Base-by-base conservation (phyloP, 768 basidiomycete genomes). In the Lepiota subincarnata region DNA sequence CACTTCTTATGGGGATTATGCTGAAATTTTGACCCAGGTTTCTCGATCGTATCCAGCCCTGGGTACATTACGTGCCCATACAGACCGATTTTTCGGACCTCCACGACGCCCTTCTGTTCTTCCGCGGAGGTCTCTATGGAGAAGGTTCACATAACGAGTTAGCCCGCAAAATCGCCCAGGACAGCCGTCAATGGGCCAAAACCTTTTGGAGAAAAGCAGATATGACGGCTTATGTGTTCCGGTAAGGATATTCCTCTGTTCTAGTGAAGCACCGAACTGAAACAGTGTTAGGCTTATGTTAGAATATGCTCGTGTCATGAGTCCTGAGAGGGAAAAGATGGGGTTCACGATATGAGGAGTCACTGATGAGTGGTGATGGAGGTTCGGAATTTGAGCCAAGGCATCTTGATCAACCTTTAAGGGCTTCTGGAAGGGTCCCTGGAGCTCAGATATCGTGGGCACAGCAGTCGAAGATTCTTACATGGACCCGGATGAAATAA, bases 51-150 rank as follows among this genome's bases (percentile, higher is more conserved):
- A 69, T 79, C 44, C 76, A 75, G 49, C 80, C 84, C 0, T 87
- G 85, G 84, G 77, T 86, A 1, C 87, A 89, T 64, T 90, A 89
- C 62, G 75, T 89, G 0, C 87, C 87, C 1, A 71, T 89, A 3
- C 79, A 83, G 57, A 55, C 85, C 0, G 83, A 86, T 57, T 75
- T 85, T 10, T 74, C 78, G 0, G 87, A 90, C 65, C 65, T 91
- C 3, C 79, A 87, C 63, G 89, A 91, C 58, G 71, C 82, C 3
- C 73, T 88, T 41, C 67, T 82, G 0, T 92, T 92, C 71, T 90
- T 90, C 70, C 79, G 82, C 0, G 86, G 87, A 0, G 77, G 79
- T 58, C 73, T 72, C 6, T 71, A 78, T 50, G 81, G 83, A 14
- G 73, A 77, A 35, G 77, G 76, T 8, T 81, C 72, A 0, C 86